phyloP scores from a whole-genome alignment of 805 yeast genomes.

The Saturnispora hagleri region DNA sequence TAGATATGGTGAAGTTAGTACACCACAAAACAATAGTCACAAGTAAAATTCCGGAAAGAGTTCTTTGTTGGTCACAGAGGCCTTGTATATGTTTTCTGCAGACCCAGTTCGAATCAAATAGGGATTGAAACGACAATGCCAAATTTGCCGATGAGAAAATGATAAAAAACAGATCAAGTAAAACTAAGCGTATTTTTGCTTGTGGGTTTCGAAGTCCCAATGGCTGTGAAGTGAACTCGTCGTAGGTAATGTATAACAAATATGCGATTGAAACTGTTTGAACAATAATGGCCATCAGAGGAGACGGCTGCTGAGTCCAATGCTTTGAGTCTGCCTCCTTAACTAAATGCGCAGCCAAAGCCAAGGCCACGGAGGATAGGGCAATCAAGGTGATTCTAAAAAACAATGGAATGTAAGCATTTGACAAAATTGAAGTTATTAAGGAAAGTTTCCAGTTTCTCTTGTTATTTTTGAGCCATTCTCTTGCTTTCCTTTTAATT shows the following conservation, averaged over 20 bases:
- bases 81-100: conserved; percentile 37
- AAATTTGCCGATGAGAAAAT: conserved; percentile 84
- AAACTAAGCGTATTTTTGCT: conserved; percentile 70
- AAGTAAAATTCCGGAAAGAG: conserved; percentile 71
- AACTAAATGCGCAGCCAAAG: conserved; percentile 55
- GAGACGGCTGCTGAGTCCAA: conserved; percentile 72
- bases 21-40: conserved; percentile 76
- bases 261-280: conserved; percentile 73
- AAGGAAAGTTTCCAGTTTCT: conserved; percentile 57
- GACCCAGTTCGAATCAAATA: conserved; percentile 78
- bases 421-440: conserved; percentile 51
- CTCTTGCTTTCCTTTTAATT: conserved; percentile 49
- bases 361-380: conserved; percentile 61
- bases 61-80: conserved; percentile 72
- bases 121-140: conserved; percentile 74
- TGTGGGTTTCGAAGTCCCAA: conserved; percentile 80
- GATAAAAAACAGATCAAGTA: conserved; percentile 78
- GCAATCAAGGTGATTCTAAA: conserved; percentile 53
- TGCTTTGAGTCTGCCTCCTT: conserved; percentile 15
- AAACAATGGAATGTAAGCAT: conserved; percentile 74
- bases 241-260: conserved; percentile 72
- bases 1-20: conserved; percentile 71
- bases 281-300: conserved; percentile 86
- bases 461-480: conserved; percentile 56
- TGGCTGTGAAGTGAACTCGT: conserved; percentile 89